These are phyloP conservation scores for Tuber magnatum DNA, from an alignment of 495 filamentous ascomycete genomes.

Conservation along the genomic window DNA sequence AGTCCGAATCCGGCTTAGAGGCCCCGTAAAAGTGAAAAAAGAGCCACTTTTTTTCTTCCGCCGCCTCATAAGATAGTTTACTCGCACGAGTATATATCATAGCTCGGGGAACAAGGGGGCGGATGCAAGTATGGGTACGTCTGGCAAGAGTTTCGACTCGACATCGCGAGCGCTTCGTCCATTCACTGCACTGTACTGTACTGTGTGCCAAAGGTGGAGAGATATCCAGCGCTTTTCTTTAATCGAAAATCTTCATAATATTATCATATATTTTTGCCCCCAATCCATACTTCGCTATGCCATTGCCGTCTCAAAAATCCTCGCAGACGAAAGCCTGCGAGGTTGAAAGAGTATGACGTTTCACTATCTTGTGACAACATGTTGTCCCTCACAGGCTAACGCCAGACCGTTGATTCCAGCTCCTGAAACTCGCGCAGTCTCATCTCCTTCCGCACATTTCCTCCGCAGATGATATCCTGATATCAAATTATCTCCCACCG, in stretches of 20 bases:
- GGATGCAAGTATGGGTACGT: neutral
- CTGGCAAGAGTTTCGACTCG: neutral
- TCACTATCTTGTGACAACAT: neutral
- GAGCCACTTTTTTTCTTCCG: neutral
- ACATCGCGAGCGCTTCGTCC: neutral
- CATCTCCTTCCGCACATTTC: conserved; percentile 36
- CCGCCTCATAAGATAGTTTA: neutral
- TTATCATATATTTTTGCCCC: neutral
- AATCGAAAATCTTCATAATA: neutral
- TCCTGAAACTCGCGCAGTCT: conserved; percentile 35
- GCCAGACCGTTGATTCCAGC: conserved; percentile 16
- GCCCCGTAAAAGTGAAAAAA: neutral
- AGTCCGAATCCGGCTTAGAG: neutral
- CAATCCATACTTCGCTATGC: neutral
- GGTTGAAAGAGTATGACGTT: neutral
- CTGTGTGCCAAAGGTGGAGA: neutral
- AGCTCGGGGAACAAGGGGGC: neutral
- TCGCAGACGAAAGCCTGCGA: neutral
- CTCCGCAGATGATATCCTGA: conserved; percentile 32
- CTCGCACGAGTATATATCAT: too few relatives aligned
- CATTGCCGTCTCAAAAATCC: neutral
- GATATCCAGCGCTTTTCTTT: neutral
- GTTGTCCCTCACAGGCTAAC: neutral
- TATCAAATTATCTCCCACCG: conserved; percentile 66
- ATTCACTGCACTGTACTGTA: neutral